A percentile compares a stretch with the other conserved stretches of the same genome.
These are phyloP conservation scores for Cladophialophora immunda DNA, from an alignment of 2,329 filamentous ascomycete species.

Conservation along the genomic window DNA sequence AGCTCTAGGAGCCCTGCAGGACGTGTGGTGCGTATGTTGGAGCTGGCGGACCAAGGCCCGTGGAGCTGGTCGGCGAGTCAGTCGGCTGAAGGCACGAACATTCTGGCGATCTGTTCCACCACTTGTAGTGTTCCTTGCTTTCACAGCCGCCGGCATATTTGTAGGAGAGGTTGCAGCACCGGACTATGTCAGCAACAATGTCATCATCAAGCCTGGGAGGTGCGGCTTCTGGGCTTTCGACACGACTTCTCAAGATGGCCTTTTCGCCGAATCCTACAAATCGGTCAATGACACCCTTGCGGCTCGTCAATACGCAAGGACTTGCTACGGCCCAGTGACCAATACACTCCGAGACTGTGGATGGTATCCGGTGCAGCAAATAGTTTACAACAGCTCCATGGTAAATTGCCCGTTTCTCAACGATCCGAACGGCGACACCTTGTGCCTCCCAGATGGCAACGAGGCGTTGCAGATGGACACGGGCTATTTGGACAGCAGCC, in stretches of 20 bases:
- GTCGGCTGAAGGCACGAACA: neutral
- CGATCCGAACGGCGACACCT: slow-evolving; percentile 1
- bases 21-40: neutral
- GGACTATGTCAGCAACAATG: neutral
- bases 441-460: neutral
- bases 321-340: neutral
- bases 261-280: neutral
- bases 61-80: neutral
- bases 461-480: slow-evolving; percentile 11
- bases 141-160: slow-evolving; percentile 1
- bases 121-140: neutral
- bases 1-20: slow-evolving; percentile 1
- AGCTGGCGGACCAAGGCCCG: neutral
- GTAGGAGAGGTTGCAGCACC: neutral
- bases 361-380: neutral
- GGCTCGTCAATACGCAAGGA: slow-evolving; percentile 1
- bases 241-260: neutral
- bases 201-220: neutral
- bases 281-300: slow-evolving; percentile 3
- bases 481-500: neutral
- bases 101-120: neutral
- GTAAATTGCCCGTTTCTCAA: neutral
- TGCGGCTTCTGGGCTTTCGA: slow-evolving; percentile 6
- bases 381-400: neutral
- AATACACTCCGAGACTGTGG: slow-evolving; percentile 1